Evolutionary conservation across 352 stramenopile genomes (phyloP), one percentile per base, ranked within the genome.

Genomic region (Globisporangium heterothallicum): DNA sequence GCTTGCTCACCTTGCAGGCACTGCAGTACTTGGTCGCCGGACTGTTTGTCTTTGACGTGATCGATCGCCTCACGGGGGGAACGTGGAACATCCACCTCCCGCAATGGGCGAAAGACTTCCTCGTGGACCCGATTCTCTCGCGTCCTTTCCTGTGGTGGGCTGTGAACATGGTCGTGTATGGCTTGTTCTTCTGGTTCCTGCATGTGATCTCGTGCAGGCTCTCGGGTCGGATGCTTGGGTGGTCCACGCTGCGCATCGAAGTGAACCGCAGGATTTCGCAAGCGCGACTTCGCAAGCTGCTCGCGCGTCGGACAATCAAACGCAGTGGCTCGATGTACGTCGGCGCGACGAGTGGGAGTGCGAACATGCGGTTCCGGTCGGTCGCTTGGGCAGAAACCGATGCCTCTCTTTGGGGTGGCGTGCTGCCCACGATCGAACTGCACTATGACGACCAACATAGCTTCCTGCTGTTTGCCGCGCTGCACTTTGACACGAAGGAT

Each of bases 1-100:
- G 83, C 18, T 62, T 66, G 7, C 59, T 90, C 30, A 88, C 75
- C 8, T 53, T 98, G 7, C 70, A 97, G 47, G 86, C 96, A 8
- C 50, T 98, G 18, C 89, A 98, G 68, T 81, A 96, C 42, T 78
- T 98, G 47, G 86, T 98, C 43, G 77, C 79, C 14, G 95, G 90
- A 4, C 70, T 96, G 18, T 87, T 99, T 45, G 66, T 94, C 6
- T 99, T 98, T 64, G 90, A 97, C 49, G 72, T 98, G 24, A 78
- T 99, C 29, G 95, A 99, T 65, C 84, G 95, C 24, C 65, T 99
- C 35, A 97, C 90, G 1, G 95, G 93, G 29, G 78, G 86, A 42
- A 74, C 75, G 8, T 99, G 94, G 88, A 88, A 95, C 53, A 80
- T 97, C 22, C 72, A 95, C 27, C 78, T 97, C 50, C 72, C 89